These are phyloP conservation scores for Smallanthus sonchifolius DNA, from an alignment of 129 eudicot genomes.

Conservation along the genomic window DNA sequence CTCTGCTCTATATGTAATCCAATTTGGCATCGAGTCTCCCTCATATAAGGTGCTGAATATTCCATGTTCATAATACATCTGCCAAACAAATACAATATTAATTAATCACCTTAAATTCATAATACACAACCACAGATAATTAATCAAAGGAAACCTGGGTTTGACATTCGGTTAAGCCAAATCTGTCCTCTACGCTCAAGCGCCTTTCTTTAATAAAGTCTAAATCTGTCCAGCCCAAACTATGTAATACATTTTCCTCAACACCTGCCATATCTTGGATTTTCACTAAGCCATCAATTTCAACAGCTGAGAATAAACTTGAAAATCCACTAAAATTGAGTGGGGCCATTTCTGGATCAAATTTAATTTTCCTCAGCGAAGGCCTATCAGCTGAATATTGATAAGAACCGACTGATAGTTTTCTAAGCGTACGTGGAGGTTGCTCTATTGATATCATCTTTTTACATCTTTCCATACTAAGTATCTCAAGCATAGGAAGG, in stretches of 20 bases:
- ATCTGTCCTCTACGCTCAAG: no score
- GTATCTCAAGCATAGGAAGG: no score
- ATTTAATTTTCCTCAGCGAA: neutral
- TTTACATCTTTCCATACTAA: no score
- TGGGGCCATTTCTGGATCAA: neutral
- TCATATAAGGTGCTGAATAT: conserved; percentile 15
- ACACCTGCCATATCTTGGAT: neutral
- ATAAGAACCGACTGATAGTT: no score
- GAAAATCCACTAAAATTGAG: neutral
- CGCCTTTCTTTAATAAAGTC: neutral
- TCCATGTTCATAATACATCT: conserved; percentile 1
- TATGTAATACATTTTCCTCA: neutral
- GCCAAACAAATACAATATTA: neutral
- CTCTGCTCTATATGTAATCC: neutral
- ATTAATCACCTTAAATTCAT: neutral
- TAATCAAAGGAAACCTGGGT: neutral
- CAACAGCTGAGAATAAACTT: no score
- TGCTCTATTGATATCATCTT: no score
- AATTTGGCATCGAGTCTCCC: neutral
- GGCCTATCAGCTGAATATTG: no score
- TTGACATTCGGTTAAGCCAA: no score
- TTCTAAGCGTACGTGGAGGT: no score
- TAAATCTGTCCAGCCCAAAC: conserved; percentile 7
- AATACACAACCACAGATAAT: neutral
- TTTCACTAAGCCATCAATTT: no score